Evolutionary conservation across 345 rosid genomes (phyloP), one percentile per base, ranked within the genome.

Genomic region (Cochlearia excelsa): DNA sequence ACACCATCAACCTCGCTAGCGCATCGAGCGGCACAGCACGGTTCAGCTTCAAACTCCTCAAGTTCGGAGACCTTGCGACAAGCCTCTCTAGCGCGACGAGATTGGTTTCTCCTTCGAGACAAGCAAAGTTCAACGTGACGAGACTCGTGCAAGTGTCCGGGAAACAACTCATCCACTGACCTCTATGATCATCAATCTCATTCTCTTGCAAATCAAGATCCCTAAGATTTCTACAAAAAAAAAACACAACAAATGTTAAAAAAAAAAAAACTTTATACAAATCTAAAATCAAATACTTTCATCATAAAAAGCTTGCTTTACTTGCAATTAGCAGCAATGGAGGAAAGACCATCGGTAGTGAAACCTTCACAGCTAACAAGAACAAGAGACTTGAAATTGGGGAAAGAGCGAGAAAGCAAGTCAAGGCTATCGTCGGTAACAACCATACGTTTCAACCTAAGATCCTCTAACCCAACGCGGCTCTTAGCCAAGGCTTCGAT

Each of bases 141-240:
- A 93, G 94, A 59, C 86, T 81, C 0, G 95, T 93, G 51, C 71
- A 77, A 64, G 73, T 77, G 27, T 93, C 97, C 5, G 90, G 94
- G 54, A 93, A 89, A 80, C 87, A 79, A 70, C 84, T 89, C 5
- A 93, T 78, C 99, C 99, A 93, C 60, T 89, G 94, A 55, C 94
- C 93, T 71, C 91, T 77, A 29, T 81, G 84, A 78, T 93, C 99
- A 71, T 93, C 99, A n/a, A 93, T 75, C 65, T 93, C 99, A 69
- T 86, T 89, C 75, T 93, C 99, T 75, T 93, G 99, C 77, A 89
- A 74, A 66, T 93, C 99, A 67, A 93, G 84, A 88, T 93, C 99
- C 68, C 78, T 79, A 64, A 93, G 91, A 63, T 31, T 58, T 81
- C 99, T 93, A 56, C 58, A 45, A 66, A 64, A 3, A 53, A 45